These are phyloP conservation scores for Rosa hybrid DNA, from an alignment of 331 rosid species.

Conservation along the genomic window DNA sequence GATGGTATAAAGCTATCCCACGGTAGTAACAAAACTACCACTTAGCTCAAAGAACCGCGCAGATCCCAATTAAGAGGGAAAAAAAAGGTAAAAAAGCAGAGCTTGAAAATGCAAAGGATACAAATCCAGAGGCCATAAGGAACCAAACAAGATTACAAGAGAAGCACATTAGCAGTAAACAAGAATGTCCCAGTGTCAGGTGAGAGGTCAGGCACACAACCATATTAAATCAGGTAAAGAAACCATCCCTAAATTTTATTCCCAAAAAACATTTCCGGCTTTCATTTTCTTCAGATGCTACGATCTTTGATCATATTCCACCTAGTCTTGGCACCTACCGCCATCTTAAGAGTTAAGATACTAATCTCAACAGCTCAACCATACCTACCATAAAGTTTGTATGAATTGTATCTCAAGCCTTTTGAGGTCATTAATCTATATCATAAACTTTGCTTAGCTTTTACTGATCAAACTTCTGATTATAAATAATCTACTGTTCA, in stretches of 20 bases:
- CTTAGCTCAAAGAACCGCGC: neutral
- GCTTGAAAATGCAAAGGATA: neutral
- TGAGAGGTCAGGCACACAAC: neutral
- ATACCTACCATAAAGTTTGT: neutral
- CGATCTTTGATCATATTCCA: neutral
- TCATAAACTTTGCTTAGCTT: neutral
- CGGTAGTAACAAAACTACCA: neutral
- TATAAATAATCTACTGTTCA: neutral
- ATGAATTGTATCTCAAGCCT: neutral
- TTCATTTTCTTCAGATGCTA: neutral
- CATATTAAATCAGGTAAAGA: neutral
- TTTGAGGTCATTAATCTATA: neutral
- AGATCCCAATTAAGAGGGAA: neutral
- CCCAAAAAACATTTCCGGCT: neutral
- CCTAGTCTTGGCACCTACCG: too few relatives aligned
- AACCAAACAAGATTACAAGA: conserved; percentile 5
- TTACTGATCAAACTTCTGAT: neutral
- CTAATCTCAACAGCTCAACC: neutral
- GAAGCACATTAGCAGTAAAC: neutral
- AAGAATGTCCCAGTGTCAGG: neutral
- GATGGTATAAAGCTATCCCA: neutral
- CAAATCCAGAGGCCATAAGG: neutral
- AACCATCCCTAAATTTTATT: neutral
- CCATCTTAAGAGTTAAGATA: neutral
- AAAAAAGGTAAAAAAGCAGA: neutral